Base-by-base conservation (phyloP, 2,329 filamentous ascomycete species). In the Ceratocystis papillata region DNA sequence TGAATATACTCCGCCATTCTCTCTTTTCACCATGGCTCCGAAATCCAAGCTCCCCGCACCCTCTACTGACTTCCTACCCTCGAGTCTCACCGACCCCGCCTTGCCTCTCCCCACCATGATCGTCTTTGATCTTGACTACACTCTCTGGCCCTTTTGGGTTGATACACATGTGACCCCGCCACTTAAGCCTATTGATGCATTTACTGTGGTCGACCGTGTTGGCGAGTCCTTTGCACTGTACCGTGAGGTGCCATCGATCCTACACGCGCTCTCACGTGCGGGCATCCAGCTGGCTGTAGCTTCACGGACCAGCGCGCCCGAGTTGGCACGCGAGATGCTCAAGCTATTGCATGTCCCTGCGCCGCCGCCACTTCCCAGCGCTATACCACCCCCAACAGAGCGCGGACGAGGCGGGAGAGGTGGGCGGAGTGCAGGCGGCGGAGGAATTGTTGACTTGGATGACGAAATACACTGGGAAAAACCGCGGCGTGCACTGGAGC, bases 111-210 rank as follows among this genome's bases (percentile, higher is more conserved):
- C 92, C 0, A 85, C 87, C 69, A 81, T 96, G 70, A 82, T 97
- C 71, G 89, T 94, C 69, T 96, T 97, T 77, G 94, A 97, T 75
- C 84, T 97, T 69, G 93, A 97, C 80, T 97, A 96, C 80, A 97
- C 94, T 0, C 81, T 97, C n/a, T 97, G 93, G 94, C 91, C 92
- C 3, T 96, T 96, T 77, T 97, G 93, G 93, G 87, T 96, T 1
- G 94, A 97, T 78, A 96, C 91, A 2, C 92, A 96, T 76, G 88
- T 94, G 71, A 84, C 85, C 28, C 82, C 85, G 5, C 92, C 91
- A 0, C 77, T 96, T 20, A 81, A 81, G 70, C 66, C 77, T 0
- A 69, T 73, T 6, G 75, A 75, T 76, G 77, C 73, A 68, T 73
- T 71, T 69, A 75, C 75, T 69, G 78, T 76, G 65, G 76, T 77